phyloP scores from a whole-genome alignment of 129 eudicot species.

The Scalesia atractyloides region DNA sequence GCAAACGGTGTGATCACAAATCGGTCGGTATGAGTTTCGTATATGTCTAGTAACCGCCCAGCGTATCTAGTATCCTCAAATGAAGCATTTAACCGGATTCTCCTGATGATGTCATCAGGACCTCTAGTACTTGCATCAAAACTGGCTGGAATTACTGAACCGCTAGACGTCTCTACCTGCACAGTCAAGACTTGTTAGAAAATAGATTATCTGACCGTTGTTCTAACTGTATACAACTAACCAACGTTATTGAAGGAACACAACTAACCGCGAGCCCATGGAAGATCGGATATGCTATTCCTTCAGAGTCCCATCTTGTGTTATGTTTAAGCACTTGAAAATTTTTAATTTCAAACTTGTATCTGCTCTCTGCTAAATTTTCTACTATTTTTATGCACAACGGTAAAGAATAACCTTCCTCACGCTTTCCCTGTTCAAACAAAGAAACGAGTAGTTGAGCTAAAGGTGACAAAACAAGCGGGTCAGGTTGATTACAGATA shows the following conservation, averaged over 20 bases:
- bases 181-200: slow-evolving; percentile 7
- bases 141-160: slow-evolving; percentile 73
- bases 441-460: slow-evolving; percentile 7
- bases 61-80: slow-evolving; percentile 58
- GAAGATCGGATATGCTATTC: slow-evolving; percentile 73
- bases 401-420: slow-evolving; percentile 65
- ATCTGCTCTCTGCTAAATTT: slow-evolving; percentile 47
- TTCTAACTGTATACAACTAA: not conserved
- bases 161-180: slow-evolving; percentile 73
- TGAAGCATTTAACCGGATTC: slow-evolving; percentile 67
- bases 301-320: slow-evolving; percentile 74
- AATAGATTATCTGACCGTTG: not conserved
- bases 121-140: slow-evolving; percentile 71
- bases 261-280: slow-evolving; percentile 76
- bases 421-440: slow-evolving; percentile 43
- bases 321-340: slow-evolving; percentile 82
- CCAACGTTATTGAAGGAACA: not conserved
- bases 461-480: slow-evolving; percentile 5
- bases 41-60: slow-evolving; percentile 69
- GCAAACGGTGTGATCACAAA: slow-evolving; percentile 72
- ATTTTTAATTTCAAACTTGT: slow-evolving; percentile 64
- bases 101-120: slow-evolving; percentile 83
- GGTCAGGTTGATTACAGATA: not conserved
- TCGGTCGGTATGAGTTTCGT: slow-evolving; percentile 62
- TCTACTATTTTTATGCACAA: slow-evolving; percentile 73